A percentile compares a stretch with the other conserved stretches of the same genome.
phyloP scores from a whole-genome alignment of 257 asterid species.

The Rehmannia glutinosa region DNA sequence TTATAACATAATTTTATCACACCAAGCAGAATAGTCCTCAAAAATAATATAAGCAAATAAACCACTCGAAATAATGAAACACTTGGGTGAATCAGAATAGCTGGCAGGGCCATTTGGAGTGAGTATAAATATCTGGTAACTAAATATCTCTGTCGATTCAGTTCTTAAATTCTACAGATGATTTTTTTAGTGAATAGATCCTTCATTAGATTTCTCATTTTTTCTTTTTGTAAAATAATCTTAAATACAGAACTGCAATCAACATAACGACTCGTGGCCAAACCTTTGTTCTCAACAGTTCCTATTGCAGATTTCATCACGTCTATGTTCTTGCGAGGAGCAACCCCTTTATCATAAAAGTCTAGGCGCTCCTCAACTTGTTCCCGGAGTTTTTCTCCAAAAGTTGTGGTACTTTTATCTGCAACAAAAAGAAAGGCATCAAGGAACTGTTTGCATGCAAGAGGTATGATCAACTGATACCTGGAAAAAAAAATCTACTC shows the following conservation, averaged over 20 bases:
- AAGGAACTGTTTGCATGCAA: not conserved
- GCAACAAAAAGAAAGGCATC: not conserved
- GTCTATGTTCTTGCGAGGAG: constrained; percentile 88
- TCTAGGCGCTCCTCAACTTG: constrained; percentile 96
- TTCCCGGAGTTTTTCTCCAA: constrained; percentile 92
- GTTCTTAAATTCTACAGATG: not conserved
- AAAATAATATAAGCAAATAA: too few relatives aligned
- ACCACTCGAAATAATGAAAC: not conserved
- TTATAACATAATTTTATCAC: too few relatives aligned
- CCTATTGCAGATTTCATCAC: constrained; percentile 77
- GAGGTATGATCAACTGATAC: too few relatives aligned
- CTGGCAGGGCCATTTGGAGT: not conserved
- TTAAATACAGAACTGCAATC: not conserved
- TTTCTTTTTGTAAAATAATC: not conserved
- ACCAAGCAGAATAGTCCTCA: too few relatives aligned
- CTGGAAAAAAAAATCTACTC: too few relatives aligned
- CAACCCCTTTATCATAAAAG: constrained; percentile 91
- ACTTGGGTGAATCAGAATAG: not conserved
- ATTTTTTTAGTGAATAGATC: not conserved
- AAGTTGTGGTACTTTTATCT: constrained; percentile 68
- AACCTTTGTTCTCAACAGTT: constrained; percentile 54
- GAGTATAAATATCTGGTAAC: not conserved
- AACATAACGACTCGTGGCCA: not conserved
- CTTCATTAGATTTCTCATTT: not conserved
- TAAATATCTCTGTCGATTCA: not conserved